Percentiles rank a stretch among this genome's conserved stretches.
Conservation (phyloP, 2,329 filamentous ascomycete genomes). For the Epichloe sibirici region DNA sequence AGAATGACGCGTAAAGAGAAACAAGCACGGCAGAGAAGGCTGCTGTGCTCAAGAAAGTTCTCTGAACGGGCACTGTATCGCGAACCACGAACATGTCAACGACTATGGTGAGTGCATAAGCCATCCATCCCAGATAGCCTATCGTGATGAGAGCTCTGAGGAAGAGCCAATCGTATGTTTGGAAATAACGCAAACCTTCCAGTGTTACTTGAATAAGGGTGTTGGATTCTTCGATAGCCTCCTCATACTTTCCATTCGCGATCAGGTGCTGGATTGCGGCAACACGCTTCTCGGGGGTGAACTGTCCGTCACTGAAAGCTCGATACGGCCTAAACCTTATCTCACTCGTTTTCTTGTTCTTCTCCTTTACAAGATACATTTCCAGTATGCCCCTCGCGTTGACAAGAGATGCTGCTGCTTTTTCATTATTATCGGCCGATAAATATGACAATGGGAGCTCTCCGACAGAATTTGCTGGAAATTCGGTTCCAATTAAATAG, state of each 20-base stretch:
- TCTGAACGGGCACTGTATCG: slow-evolving; percentile 44
- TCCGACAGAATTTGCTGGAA: slow-evolving; percentile 92
- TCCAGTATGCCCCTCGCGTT: slow-evolving; percentile 84
- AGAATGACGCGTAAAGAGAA: slow-evolving; percentile 64
- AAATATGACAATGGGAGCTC: slow-evolving; percentile 79
- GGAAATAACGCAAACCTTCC: slow-evolving; percentile 79
- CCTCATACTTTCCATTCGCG: slow-evolving; percentile 49
- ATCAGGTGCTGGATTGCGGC: slow-evolving; percentile 58
- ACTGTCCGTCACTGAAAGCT: slow-evolving; percentile 50
- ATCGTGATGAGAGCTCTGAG: slow-evolving; percentile 75
- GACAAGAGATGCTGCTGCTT: slow-evolving; percentile 71
- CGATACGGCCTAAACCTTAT: slow-evolving; percentile 67
- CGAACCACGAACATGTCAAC: slow-evolving; percentile 39
- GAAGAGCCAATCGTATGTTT: slow-evolving; percentile 98
- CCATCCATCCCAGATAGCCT: slow-evolving; percentile 92
- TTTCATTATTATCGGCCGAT: slow-evolving; percentile 57
- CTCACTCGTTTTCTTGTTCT: slow-evolving; percentile 62
- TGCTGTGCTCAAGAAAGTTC: slow-evolving; percentile 45
- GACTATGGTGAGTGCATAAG: slow-evolving; percentile 79
- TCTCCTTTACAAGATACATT: slow-evolving; percentile 93
- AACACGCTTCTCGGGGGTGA: slow-evolving; percentile 55
- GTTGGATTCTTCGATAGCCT: slow-evolving; percentile 69
- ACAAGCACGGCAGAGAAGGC: slow-evolving; percentile 69
- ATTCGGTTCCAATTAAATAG: slow-evolving; percentile 76
- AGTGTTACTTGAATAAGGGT: slow-evolving; percentile 66